Conservation (phyloP, 306 rosid species). For the Fagus crenata region DNA sequence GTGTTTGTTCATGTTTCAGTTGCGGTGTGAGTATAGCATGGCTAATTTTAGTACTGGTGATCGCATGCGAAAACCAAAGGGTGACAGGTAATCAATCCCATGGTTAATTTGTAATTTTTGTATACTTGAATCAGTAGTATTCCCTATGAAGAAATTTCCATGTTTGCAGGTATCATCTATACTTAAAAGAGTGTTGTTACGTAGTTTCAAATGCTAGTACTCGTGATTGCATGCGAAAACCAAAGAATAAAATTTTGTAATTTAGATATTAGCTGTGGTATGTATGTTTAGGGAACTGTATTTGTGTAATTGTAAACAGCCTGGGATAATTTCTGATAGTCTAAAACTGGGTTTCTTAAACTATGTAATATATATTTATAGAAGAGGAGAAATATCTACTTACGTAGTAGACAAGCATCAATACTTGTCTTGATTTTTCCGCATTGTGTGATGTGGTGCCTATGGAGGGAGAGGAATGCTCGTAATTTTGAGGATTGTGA, state of each 20-base stretch:
- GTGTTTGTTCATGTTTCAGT: conserved; percentile 38
- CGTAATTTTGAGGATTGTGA: too few species aligned
- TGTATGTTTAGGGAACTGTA: not conserved
- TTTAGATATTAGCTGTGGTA: not conserved
- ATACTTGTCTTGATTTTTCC: not conserved
- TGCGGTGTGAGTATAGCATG: conserved; percentile 90
- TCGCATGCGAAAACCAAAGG: conserved; percentile 86
- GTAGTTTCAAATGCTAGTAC: not conserved
- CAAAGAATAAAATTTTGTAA: not conserved
- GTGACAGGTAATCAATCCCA: conserved; percentile 61
- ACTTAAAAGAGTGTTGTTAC: not conserved
- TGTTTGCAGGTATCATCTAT: not conserved
- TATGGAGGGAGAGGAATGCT: not conserved
- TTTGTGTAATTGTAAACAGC: not conserved
- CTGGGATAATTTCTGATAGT: not conserved
- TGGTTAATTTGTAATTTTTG: conserved; percentile 1
- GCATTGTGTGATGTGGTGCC: not conserved
- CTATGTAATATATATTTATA: not conserved
- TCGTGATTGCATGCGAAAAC: too few species aligned
- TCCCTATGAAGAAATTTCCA: not conserved
- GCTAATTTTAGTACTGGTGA: conserved; percentile 96
- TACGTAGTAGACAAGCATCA: not conserved
- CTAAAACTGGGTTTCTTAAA: not conserved
- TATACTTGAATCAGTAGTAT: not conserved
- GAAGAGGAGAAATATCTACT: not conserved